These are phyloP conservation scores for Xylariaceae sp. DNA, from an alignment of 2,329 filamentous ascomycete species.

Conservation along the genomic window DNA sequence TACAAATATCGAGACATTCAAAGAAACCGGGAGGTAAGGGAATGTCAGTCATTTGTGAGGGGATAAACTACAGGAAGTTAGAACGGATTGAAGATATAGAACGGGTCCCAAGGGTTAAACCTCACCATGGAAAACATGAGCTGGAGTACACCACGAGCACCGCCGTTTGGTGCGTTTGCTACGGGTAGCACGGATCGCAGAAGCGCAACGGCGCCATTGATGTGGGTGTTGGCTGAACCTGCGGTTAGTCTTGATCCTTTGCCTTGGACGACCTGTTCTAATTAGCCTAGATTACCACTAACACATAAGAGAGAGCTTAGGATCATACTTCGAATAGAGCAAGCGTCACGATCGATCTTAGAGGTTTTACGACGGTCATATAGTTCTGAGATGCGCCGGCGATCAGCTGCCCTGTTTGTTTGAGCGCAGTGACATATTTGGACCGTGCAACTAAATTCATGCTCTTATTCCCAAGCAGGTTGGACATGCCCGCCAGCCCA, in stretches of 20 bases:
- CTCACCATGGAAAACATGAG: constrained; percentile 62
- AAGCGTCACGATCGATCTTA: constrained; percentile 61
- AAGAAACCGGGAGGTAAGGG: constrained; percentile 50
- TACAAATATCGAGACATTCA: constrained; percentile 50
- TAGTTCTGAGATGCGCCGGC: constrained; percentile 40
- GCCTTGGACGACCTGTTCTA: constrained; percentile 45
- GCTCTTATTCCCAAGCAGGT: constrained; percentile 53
- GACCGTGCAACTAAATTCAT: constrained; percentile 55
- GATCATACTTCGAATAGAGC: constrained; percentile 64
- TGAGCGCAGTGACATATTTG: constrained; percentile 61
- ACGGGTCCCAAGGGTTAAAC: constrained; percentile 4
- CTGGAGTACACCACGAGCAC: constrained; percentile 59
- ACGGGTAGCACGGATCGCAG: constrained; percentile 54
- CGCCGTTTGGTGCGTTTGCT: constrained; percentile 46
- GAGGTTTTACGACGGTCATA: constrained; percentile 48
- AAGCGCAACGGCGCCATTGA: constrained; percentile 65
- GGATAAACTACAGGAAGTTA: constrained; percentile 49
- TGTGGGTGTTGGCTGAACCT: constrained; percentile 61
- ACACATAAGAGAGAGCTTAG: background rate
- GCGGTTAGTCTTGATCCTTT: constrained; percentile 54
- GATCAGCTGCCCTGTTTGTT: constrained; percentile 52
- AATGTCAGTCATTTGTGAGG: constrained; percentile 48
- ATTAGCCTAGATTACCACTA: constrained; percentile 25
- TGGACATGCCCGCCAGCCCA: constrained; percentile 63
- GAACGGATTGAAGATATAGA: constrained; percentile 11